phyloP scores from a whole-genome alignment of 2,329 filamentous ascomycete genomes.

The Colletotrichum cereale region DNA sequence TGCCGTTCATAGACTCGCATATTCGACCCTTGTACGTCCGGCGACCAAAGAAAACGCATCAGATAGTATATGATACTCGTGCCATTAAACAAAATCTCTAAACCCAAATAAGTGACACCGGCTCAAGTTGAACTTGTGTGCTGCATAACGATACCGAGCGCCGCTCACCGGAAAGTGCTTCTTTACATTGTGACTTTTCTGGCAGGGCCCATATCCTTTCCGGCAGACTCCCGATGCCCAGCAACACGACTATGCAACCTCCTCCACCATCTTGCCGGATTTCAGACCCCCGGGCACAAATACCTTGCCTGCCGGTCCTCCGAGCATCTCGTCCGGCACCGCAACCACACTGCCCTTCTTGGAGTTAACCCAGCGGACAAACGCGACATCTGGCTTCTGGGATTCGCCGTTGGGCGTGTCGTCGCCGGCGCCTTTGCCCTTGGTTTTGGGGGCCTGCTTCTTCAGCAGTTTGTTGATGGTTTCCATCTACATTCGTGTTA shows the following conservation, averaged over 20 bases:
- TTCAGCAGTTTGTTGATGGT: slow-evolving; percentile 92
- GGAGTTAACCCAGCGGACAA: slow-evolving; percentile 79
- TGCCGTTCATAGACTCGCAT: neutral
- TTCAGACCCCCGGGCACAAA: slow-evolving; percentile 59
- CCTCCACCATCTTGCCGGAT: slow-evolving; percentile 66
- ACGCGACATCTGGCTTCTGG: slow-evolving; percentile 68
- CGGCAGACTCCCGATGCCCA: neutral
- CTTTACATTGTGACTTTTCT: neutral
- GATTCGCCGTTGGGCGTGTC: slow-evolving; percentile 61
- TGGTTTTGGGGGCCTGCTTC: slow-evolving; percentile 84
- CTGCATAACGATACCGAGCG: slow-evolving; percentile 13
- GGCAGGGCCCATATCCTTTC: neutral
- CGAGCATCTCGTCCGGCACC: slow-evolving; percentile 77
- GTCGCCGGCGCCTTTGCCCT: slow-evolving; percentile 65
- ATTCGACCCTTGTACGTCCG: no score
- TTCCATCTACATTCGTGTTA: slow-evolving; percentile 72
- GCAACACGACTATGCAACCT: slow-evolving; percentile 57
- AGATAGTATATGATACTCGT: neutral
- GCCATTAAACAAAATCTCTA: slow-evolving; percentile 10
- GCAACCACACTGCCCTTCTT: slow-evolving; percentile 72
- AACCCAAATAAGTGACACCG: neutral
- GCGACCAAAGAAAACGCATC: neutral
- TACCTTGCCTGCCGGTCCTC: slow-evolving; percentile 70
- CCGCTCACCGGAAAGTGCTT: neutral
- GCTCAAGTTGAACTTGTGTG: slow-evolving; percentile 6